Evolutionary conservation across 2,329 filamentous ascomycete genomes (phyloP).

Genomic region (Scedosporium apiospermum): DNA sequence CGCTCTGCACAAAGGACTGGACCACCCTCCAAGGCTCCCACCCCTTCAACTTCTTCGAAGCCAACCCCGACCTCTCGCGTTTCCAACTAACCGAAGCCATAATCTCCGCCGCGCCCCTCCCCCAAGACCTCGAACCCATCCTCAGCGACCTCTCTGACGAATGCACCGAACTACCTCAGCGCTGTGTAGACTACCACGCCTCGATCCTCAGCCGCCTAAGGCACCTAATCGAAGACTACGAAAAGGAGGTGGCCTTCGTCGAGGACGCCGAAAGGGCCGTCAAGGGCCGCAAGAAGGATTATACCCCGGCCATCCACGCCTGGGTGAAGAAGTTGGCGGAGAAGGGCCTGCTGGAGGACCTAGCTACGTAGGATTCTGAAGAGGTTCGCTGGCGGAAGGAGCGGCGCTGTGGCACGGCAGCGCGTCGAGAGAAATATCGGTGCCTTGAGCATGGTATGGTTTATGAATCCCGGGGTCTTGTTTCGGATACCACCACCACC

Average conservation of each 20-base stretch:
- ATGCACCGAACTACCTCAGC: too few relatives aligned
- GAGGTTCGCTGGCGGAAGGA: too few relatives aligned
- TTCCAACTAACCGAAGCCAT: constrained; percentile 17
- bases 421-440: too few relatives aligned
- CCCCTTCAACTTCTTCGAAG: neutral
- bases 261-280: constrained; percentile 43
- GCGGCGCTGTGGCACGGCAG: too few relatives aligned
- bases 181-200: neutral
- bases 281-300: constrained; percentile 52
- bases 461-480: too few relatives aligned
- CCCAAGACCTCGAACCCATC: neutral
- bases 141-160: neutral
- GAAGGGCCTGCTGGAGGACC: constrained; percentile 47
- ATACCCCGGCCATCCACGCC: constrained; percentile 55
- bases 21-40: neutral
- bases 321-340: constrained; percentile 64
- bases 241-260: constrained; percentile 34
- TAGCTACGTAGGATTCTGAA: neutral
- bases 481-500: too few relatives aligned
- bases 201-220: constrained; percentile 9
- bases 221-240: constrained; percentile 32
- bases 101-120: neutral
- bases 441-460: too few relatives aligned
- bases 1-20: neutral
- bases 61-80: constrained; percentile 14